phyloP scores from a whole-genome alignment of 306 rosid species.

The Dryas octopetala region DNA sequence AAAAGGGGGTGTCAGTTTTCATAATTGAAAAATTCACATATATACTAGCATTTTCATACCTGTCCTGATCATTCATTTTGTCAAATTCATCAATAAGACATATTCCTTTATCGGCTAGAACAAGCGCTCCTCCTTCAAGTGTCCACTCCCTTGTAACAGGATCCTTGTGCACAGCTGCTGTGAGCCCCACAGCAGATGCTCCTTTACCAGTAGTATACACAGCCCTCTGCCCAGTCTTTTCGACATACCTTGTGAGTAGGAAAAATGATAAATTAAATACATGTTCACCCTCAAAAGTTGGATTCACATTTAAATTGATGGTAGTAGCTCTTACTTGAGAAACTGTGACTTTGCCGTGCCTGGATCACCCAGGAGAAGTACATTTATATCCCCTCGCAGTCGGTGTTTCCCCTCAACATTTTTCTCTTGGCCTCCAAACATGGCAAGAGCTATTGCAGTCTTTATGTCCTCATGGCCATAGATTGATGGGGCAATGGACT shows the following conservation, averaged over 20 bases:
- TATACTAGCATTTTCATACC: constrained; percentile 44
- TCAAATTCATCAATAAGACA: constrained; percentile 99
- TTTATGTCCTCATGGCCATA: constrained; percentile 94
- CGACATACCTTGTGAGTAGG: constrained; percentile 63
- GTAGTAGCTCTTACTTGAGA: constrained; percentile 69
- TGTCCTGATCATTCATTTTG: constrained; percentile 98
- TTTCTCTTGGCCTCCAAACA: constrained; percentile 98
- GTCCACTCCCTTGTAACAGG: constrained; percentile 99
- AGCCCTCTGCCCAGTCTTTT: constrained; percentile 97
- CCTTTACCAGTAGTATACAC: constrained; percentile 99
- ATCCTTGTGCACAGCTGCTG: constrained; percentile 98
- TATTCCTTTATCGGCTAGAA: constrained; percentile 94
- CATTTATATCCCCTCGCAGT: constrained; percentile 88
- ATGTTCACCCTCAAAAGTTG: background rate
- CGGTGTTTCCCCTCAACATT: constrained; percentile 90
- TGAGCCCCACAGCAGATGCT: constrained; percentile 99
- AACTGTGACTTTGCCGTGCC: constrained; percentile 99
- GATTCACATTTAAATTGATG: constrained; percentile 14
- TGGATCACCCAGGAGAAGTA: constrained; percentile 95
- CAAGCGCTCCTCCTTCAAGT: constrained; percentile 99
- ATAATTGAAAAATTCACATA: constrained; percentile 1
- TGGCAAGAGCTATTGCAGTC: constrained; percentile 94
- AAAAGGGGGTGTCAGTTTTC: background rate
- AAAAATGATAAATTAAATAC: constrained; percentile 6
- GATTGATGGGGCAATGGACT: constrained; percentile 97